Base-by-base conservation (phyloP, 1,284 basidiomycete genomes). In the Cryptococcus sp. region DNA sequence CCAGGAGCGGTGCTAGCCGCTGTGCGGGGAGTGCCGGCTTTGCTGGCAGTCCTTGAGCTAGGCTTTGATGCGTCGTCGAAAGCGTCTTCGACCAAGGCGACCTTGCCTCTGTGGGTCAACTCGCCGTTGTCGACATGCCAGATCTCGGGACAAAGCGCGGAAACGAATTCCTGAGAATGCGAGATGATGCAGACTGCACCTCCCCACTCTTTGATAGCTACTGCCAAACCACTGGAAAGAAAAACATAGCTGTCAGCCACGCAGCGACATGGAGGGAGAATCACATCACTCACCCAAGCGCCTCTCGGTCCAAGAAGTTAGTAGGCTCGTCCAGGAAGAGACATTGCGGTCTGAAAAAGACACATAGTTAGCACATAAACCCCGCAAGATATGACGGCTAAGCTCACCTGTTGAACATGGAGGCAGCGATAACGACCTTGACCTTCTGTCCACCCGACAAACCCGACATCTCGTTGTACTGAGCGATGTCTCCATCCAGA, bases 131-230 rank as follows among this genome's bases (percentile, higher is more conserved):
- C 81, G 68, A 82, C 81, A 66, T 82, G 78, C 83, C 83, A 84
- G 73, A 79, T 76, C 61, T 80, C 78, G 47, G 77, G 75, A 89
- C 92, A 94, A 51, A 94, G 82, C 15, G 91, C 89, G 43, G 85
- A 83, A 30, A 95, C 90, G 70, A 95, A 96, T 82, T 96, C 92
- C 68, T 66, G 69, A 81, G 95, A 95, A 82, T 97, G 94, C 57
- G 93, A 96, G 76, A 98, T 97, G 81, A 96, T 96, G 69, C 95
- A 90, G 54, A 98, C 93, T 42, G 93, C 95, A 64, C 94, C 94
- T 60, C 86, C 87, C 94, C 94, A 99, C 70, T 97, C 92, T 68
- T 88, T 88, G 79, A 99, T 98, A 38, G 96, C 95, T 43, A 95
- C 88, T 42, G 95, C 93, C 41, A 99, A 83, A 65, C 96, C 95